Evolutionary conservation across 345 rosid species (phyloP), one percentile per base, ranked within the genome.

Genomic region (Populus tremula): DNA sequence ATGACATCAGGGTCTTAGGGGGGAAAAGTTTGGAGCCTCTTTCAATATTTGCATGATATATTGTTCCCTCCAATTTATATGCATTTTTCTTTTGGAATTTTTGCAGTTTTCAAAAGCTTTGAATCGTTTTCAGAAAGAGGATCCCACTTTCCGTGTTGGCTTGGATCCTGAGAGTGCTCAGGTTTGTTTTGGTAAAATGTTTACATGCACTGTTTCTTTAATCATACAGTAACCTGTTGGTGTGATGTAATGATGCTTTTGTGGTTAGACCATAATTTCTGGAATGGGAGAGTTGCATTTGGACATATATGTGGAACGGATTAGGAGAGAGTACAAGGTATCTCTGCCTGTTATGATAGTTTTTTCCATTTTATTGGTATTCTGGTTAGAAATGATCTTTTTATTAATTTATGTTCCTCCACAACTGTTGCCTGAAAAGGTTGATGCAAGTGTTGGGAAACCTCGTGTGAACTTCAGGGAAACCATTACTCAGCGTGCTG

Each of bases 231-330:
- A 23, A 49, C 11, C 11, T 5, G 8, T 29, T 72, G 54, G 29
- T 66, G 7, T 75, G 66, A 78, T 50, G 8, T 39, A 16, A 5
- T 81, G 17, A 67, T 65, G 47, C 39, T 43, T 78, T 76, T 79
- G 33, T 74, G 68, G n/a, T 73, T 85, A 96, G 98, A 96, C 98
- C 21, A 96, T 96, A 79, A 94, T 96, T 78, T 92, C 99, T 82
- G 99, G 99, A 79, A 96, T 96, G 98, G 99, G 99, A 43, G 98
- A 96, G 82, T 85, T 96, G 86, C 99, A 94, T 87, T 84, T 96
- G 87, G 98, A 96, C 78, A 86, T 96, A 54, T 96, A 96, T 81
- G 93, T 96, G 76, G 99, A 96, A 81, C 95, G 98, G 70, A 96
- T 96, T 62, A 86, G 93, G 41, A 89, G 99, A 84, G 98, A 94